Evolutionary conservation across 2,329 filamentous ascomycete species (phyloP), one percentile per base, ranked within the genome.

Genomic region (Sclerotinia spermophila): DNA sequence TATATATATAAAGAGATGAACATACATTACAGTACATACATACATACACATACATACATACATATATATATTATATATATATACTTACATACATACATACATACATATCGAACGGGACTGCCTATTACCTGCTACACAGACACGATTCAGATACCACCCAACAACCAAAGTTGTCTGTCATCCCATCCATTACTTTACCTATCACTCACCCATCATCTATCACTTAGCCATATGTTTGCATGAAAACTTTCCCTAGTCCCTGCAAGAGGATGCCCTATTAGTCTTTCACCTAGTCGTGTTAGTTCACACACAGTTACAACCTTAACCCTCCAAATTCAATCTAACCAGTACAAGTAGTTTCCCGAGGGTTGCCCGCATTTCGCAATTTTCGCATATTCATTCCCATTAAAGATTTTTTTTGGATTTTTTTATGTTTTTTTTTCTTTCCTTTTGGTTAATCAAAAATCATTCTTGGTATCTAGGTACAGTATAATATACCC

Each of bases 321-420:
- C 67, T 40, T 38, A 64, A 44, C 45, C 67, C 45, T 51, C 48
- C 67, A 48, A 69, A 8, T 17, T 17, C 21, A 19, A n/a, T 45
- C 61, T 66, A 69, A 30, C 67, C 67, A 69, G 67, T 69, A 30
- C 67, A 58, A 69, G 67, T 69, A 65, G 59, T 53, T 56, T 61
- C 53, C 61, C 68, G 68, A 70, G 61, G 42, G 55, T 38, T 42
- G 61, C 62, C 62, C 68, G 68, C 68, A 66, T 69, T 51, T 65
- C 68, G 60, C 59, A 67, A 66, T 56, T 58, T 40, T 65, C 68
- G 60, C 68, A 70, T 70, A 44, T 44, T 55, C 33, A 44, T 44
- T 55, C 33, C 53, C 33, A 68, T 40, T 59, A 33, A 56, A 24
- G 45, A 60, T 40, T 59, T 55, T 44, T 62, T 69, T 62, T 67